These are phyloP conservation scores for Candida ulmi DNA, from an alignment of 805 yeast species.

Conservation along the genomic window DNA sequence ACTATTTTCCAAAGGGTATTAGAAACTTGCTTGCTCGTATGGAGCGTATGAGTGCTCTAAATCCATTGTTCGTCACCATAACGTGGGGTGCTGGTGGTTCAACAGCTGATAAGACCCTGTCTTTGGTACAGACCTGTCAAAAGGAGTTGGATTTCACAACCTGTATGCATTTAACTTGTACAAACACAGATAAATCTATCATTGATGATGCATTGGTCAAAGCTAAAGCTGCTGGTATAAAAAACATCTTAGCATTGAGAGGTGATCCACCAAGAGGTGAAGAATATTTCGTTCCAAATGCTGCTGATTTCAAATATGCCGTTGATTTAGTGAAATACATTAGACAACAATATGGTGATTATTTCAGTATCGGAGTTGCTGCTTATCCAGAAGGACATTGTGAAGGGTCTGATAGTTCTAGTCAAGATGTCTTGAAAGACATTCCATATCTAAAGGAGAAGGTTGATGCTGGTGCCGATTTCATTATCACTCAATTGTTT, in stretches of 20 bases:
- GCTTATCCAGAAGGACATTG: conserved; percentile 98
- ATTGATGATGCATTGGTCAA: conserved; percentile 72
- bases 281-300: conserved; percentile 47
- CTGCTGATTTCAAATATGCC: conserved; percentile 58
- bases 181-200: conserved; percentile 74
- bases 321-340: conserved; percentile 84
- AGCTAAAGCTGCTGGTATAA: conserved; percentile 75
- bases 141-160: conserved; percentile 77
- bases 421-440: conserved; percentile 65
- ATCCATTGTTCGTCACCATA: conserved; percentile 85
- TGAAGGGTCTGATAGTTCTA: conserved; percentile 66
- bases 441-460: conserved; percentile 78
- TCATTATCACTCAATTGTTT: conserved; percentile 85
- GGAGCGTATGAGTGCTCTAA: conserved; percentile 80
- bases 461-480: conserved; percentile 91
- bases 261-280: conserved; percentile 91
- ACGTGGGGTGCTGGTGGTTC: conserved; percentile 99
- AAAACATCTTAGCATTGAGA: conserved; percentile 85
- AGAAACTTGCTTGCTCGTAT: conserved; percentile 81
- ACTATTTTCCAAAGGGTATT: conserved; percentile 47
- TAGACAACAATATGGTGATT: conserved; percentile 61
- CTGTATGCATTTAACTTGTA: conserved; percentile 92
- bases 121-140: conserved; percentile 74
- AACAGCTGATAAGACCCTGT: conserved; percentile 80
- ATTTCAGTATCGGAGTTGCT: conserved; percentile 93